Percentiles rank a stretch among this genome's conserved stretches.
Evolutionary conservation across 139 green algal genomes (phyloP).

Genomic region (Pycnococcus provasolii): DNA sequence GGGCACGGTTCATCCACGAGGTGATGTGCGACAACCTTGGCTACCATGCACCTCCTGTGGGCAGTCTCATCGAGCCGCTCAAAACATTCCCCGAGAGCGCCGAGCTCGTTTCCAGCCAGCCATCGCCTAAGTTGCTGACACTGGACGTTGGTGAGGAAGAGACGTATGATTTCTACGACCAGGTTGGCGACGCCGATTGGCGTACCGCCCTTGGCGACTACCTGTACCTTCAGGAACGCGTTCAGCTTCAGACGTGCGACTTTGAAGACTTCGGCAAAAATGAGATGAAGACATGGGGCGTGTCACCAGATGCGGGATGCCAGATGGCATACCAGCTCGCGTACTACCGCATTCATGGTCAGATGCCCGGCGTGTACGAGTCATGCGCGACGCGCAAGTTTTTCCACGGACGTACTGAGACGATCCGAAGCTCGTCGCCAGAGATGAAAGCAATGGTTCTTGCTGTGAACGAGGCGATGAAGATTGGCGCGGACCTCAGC

Average conservation of each 20-base stretch:
- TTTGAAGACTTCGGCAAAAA: slow-evolving; percentile 1
- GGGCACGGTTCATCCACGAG: background rate
- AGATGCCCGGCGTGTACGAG: slow-evolving; percentile 1
- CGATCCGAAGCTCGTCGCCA: background rate
- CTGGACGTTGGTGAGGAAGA: too few relatives aligned
- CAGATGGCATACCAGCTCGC: background rate
- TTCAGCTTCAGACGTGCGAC: background rate
- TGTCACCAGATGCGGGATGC: background rate
- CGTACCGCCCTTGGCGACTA: background rate
- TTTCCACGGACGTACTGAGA: slow-evolving; percentile 1
- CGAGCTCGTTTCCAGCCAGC: too few relatives aligned
- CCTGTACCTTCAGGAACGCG: background rate
- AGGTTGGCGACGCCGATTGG: too few relatives aligned
- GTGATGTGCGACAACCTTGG: background rate
- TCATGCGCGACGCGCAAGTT: background rate
- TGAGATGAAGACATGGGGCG: background rate
- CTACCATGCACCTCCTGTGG: background rate
- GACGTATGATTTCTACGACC: too few relatives aligned
- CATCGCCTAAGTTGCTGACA: too few relatives aligned
- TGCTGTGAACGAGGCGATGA: too few relatives aligned
- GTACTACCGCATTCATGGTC: background rate
- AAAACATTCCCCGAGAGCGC: too few relatives aligned
- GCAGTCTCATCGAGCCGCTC: too few relatives aligned
- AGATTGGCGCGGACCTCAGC: too few relatives aligned
- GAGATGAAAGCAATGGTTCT: too few relatives aligned